Conservation (phyloP, 2,329 filamentous ascomycete genomes). For the Talaromyces albobiverticillius region DNA sequence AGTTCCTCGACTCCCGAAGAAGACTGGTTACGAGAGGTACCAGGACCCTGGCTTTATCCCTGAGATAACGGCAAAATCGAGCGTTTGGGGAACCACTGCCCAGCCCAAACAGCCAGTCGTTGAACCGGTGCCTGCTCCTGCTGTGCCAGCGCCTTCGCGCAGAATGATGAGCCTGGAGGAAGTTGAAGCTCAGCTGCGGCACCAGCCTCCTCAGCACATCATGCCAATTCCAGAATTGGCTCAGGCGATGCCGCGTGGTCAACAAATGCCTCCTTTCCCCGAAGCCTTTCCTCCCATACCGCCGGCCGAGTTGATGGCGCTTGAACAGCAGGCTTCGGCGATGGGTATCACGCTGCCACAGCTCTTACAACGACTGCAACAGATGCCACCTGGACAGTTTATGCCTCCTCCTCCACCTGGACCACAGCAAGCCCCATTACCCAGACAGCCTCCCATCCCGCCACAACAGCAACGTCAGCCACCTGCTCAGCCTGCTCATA, state of each 20-base stretch:
- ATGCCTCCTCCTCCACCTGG: conserved; percentile 48
- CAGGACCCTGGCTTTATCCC: conserved; percentile 78
- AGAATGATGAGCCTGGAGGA: conserved; percentile 97
- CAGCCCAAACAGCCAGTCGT: conserved; percentile 32
- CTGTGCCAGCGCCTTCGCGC: conserved; percentile 44
- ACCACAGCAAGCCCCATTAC: conserved; percentile 50
- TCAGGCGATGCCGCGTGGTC: conserved; percentile 30
- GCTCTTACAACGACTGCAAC: conserved; percentile 32
- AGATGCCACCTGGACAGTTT: conserved; percentile 39
- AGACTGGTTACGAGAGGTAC: conserved; percentile 90
- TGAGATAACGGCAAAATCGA: conserved; percentile 87
- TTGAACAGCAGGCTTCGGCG: conserved; percentile 45
- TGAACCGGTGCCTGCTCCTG: conserved; percentile 20
- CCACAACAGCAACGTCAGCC: conserved; percentile 7
- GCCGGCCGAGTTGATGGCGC: conserved; percentile 48
- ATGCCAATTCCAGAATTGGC: conserved; percentile 29
- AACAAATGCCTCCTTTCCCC: conserved; percentile 29
- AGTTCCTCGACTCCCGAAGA: conserved; percentile 55
- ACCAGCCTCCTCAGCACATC: conserved; percentile 44
- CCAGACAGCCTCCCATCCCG: conserved; percentile 7
- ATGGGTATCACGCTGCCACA: conserved; percentile 36
- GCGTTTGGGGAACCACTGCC: conserved; percentile 76
- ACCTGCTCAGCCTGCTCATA: neutral
- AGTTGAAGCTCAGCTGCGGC: conserved; percentile 88
- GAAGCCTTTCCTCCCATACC: conserved; percentile 31